Evolutionary conservation across 345 rosid genomes (phyloP).

Genomic region (Firmiana major): DNA sequence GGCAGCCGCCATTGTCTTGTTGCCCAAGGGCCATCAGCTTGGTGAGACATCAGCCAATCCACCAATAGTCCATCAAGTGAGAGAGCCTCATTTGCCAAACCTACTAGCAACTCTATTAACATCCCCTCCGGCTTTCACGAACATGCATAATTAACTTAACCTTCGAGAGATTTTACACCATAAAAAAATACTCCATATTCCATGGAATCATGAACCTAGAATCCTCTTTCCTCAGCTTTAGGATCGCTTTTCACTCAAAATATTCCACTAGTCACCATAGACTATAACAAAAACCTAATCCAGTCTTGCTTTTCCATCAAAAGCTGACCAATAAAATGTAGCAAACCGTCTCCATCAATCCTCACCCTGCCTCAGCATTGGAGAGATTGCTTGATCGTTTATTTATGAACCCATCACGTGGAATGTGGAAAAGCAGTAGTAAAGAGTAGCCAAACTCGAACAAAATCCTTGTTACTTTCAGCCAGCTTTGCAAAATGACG

Average conservation of each 20-base stretch:
- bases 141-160: not conserved
- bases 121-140: too few relatives aligned
- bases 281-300: too few relatives aligned
- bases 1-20: not conserved
- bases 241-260: not conserved
- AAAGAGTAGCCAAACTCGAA: not conserved
- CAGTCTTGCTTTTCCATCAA: not conserved
- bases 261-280: not conserved
- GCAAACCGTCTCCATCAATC: not conserved
- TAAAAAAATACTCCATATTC: not conserved
- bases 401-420: slow-evolving; percentile 1
- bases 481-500: not conserved
- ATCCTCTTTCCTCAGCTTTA: not conserved
- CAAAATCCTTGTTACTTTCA: not conserved
- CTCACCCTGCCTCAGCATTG: not conserved
- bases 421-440: not conserved
- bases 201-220: not conserved
- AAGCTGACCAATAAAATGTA: not conserved
- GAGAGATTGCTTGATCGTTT: not conserved
- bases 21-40: not conserved
- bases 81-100: not conserved
- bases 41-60: not conserved
- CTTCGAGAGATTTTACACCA: not conserved
- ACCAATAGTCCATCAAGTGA: not conserved
- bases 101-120: too few relatives aligned